Evolutionary conservation across 495 filamentous ascomycete genomes (phyloP), one percentile per base, ranked within the genome.

Genomic region (Collariella sp.): DNA sequence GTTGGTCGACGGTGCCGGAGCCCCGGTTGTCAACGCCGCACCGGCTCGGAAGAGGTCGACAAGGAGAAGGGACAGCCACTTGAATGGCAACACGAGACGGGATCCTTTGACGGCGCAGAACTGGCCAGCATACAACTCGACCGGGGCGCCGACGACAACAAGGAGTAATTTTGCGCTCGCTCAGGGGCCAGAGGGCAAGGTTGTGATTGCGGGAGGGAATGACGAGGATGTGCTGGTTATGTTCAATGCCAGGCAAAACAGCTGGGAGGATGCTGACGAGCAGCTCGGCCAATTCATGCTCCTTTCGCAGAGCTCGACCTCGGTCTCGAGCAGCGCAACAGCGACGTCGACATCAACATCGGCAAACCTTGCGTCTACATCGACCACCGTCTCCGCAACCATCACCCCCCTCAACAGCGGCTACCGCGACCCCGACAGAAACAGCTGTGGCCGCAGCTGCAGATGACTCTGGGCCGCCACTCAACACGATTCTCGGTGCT

Each of bases 81-180:
- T 63, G 10, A 63, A 74, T 2, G 70, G 20, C 24, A 58, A 36
- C 26, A 51, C 61, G 48, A 62, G 60, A 45, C 62, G 69, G 46
- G 36, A 66, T 6, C 64, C 63, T 10, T 62, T 82, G 13, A 78
- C 79, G 1, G 59, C 81, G 20, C 67, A 66, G n/a, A 74, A 82
- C 55, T 90, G 88, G 78, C 89, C 91, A 16, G 60, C 72, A 20
- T 98, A 97, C 67, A 87, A 96, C 56, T 77, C 68, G 48, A 84
- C 81, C 12, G 65, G 85, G 24, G 91, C 85, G 1, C 85, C 90
- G 3, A 78, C 70, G 22, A 71, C 67, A 22, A 81, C 72, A 12
- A 71, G 85, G 56, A 61, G 33, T 26, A 62, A 62, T 26, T 80
- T 73, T 42, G 71, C 72, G 3, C 58, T 80, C 24, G 75, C 77